Percentiles rank a stretch among this genome's conserved stretches.
Evolutionary conservation across 371 early-diverging fungal species (phyloP).

Genomic region (Fennellomyces sp.): DNA sequence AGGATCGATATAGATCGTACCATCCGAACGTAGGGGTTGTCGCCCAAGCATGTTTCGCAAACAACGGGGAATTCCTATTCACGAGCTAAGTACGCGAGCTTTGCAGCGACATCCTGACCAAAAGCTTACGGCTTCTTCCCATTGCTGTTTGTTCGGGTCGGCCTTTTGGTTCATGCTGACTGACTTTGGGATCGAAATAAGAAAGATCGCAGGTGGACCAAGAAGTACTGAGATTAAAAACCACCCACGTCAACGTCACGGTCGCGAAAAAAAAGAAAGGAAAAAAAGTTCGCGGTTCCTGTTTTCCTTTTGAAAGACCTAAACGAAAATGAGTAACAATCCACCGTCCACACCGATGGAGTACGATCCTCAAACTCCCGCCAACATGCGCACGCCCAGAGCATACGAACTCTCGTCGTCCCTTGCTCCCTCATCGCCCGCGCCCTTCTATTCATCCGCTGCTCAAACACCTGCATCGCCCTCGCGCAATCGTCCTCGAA

Average conservation of each 20-base stretch:
- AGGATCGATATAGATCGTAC: too few relatives aligned
- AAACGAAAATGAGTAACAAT: background rate
- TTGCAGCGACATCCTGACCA: too few relatives aligned
- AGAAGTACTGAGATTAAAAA: too few relatives aligned
- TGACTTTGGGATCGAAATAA: background rate
- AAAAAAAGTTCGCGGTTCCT: background rate
- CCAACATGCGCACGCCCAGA: background rate
- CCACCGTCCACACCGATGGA: slow-evolving; percentile 7
- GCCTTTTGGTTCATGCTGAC: slow-evolving; percentile 62
- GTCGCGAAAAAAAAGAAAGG: background rate
- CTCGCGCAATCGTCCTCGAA: slow-evolving; percentile 25
- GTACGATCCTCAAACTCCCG: background rate
- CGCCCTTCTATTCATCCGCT: slow-evolving; percentile 15
- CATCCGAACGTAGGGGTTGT: slow-evolving; percentile 98
- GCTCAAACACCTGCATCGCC: slow-evolving; percentile 46
- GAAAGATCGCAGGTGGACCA: too few relatives aligned
- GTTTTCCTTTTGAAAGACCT: background rate
- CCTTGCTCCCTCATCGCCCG: slow-evolving; percentile 29
- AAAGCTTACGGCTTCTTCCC: slow-evolving; percentile 71
- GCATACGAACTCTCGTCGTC: slow-evolving; percentile 13
- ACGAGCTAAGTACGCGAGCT: too few relatives aligned
- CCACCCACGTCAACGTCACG: background rate
- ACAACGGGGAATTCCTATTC: slow-evolving; percentile 87
- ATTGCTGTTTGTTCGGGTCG: slow-evolving; percentile 73
- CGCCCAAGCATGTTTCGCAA: slow-evolving; percentile 97